Base-by-base conservation (phyloP, 2,329 filamentous ascomycete genomes). In the Phialophora chinensis region DNA sequence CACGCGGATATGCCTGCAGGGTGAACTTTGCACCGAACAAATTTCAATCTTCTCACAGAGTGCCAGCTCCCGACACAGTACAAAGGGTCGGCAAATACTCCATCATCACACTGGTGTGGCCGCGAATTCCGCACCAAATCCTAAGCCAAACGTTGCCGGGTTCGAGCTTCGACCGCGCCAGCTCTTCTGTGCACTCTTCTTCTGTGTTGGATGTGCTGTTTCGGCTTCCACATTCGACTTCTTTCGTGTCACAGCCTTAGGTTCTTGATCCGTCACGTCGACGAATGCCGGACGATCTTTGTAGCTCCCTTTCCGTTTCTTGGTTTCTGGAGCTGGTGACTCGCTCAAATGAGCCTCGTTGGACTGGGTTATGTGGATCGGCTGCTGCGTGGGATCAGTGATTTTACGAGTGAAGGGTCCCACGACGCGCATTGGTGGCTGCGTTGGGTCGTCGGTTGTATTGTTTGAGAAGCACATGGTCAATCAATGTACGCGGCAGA, bases 381-480 rank as follows among this genome's bases (percentile, higher is more conserved):
- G 65, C 42, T 69, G 67, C 62, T 69, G 65, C 23, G 67, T 69
- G 11, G 67, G 67, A 25, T 69, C 67, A n/a, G 38, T 3, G 17
- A 35, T 33, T 29, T 67, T 42, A 20, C n/a, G 54, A 44, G 42
- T 4, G 27, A 35, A 49, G 20, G n/a, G 49, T 2, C 47, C 47
- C 14, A 56, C 56, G 23, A 64, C 49, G 35, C 55, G 62, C 27
- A 67, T 60, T 3, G 67, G 61, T n/a, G 66, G 62, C 53, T 69
- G 65, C 38, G 67, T 69, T 4, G 67, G 67, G 38, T 69, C 67
- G 49, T 62, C 50, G 20, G 44, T 29, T n/a, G 66, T 50, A 29
- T 38, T 56, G 35, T n/a, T 55, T 11, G 55, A 25, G 52, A 69
- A 67, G 57, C 67, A 69, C 67, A 69, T 69, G 53, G 20, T 68